Evolutionary conservation across 1,139 yeast species (phyloP).

Genomic region (Debaryomyces nepalensis): DNA sequence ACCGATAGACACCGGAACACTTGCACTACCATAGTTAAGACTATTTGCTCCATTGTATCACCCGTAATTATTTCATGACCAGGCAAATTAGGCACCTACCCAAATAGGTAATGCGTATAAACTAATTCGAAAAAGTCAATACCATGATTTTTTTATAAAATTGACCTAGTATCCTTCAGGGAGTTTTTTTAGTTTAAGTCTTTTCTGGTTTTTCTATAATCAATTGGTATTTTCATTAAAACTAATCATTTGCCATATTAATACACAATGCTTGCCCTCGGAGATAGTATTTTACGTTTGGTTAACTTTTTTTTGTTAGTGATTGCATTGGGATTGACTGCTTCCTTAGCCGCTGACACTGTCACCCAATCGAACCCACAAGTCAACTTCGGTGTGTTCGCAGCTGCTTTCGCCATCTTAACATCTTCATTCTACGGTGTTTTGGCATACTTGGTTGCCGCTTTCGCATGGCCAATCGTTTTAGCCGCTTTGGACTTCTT

Average conservation of each 20-base stretch:
- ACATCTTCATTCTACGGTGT: constrained; percentile 82
- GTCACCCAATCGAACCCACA: constrained; percentile 65
- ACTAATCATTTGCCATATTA: constrained; percentile 7
- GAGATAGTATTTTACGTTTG: constrained; percentile 75
- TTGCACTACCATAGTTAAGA: constrained; percentile 10
- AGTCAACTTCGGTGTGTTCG: constrained; percentile 85
- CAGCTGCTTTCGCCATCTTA: constrained; percentile 83
- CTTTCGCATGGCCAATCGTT: constrained; percentile 86
- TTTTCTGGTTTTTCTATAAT: constrained; percentile 7
- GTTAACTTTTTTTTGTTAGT: constrained; percentile 76
- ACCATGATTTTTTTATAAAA: constrained; percentile 11
- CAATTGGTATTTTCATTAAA: constrained; percentile 12
- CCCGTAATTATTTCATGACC: constrained; percentile 14
- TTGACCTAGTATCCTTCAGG: constrained; percentile 10
- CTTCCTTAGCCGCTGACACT: constrained; percentile 78
- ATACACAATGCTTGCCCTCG: constrained; percentile 59
- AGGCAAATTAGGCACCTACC: constrained; percentile 10
- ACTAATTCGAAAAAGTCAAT: constrained; percentile 12
- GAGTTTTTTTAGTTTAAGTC: background rate
- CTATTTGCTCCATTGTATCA: constrained; percentile 11
- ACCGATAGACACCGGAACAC: constrained; percentile 5
- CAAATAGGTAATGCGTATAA: constrained; percentile 10
- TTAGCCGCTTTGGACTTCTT: constrained; percentile 78
- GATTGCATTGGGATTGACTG: constrained; percentile 82
- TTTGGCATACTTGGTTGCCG: constrained; percentile 74